Percentiles rank a stretch among this genome's conserved stretches.
Evolutionary conservation across 2,329 filamentous ascomycete species (phyloP).

Genomic region (Neofusicoccum kwambonambiense): DNA sequence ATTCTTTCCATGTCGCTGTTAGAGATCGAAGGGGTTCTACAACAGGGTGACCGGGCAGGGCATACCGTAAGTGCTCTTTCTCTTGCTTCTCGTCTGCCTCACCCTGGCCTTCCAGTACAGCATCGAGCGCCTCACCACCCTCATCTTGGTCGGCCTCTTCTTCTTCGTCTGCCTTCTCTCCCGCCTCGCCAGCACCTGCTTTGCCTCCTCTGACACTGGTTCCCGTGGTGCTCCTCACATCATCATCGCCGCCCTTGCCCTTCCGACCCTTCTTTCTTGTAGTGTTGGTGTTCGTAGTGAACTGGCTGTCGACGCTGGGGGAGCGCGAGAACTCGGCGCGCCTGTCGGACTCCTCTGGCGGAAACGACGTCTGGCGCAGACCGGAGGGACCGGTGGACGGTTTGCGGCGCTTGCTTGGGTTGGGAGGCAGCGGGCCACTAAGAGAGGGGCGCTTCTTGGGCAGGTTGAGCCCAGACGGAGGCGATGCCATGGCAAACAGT

Average conservation of each 20-base stretch:
- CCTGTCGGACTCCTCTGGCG: slow-evolving; percentile 56
- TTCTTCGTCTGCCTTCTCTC: slow-evolving; percentile 55
- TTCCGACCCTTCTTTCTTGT: slow-evolving; percentile 59
- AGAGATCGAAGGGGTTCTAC: background rate
- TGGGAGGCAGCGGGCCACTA: slow-evolving; percentile 45
- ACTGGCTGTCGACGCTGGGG: slow-evolving; percentile 58
- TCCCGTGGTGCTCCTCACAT: slow-evolving; percentile 34
- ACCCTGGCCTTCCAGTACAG: slow-evolving; percentile 54
- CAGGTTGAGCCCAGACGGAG: slow-evolving; percentile 54
- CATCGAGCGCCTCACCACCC: slow-evolving; percentile 45
- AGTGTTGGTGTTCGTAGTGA: slow-evolving; percentile 53
- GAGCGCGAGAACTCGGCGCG: slow-evolving; percentile 58
- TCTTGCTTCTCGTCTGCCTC: slow-evolving; percentile 64
- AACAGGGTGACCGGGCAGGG: background rate
- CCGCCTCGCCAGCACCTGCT: slow-evolving; percentile 27
- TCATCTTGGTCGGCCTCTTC: slow-evolving; percentile 60
- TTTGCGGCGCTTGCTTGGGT: slow-evolving; percentile 66
- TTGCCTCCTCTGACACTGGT: slow-evolving; percentile 34
- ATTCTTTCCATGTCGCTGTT: slow-evolving; percentile 38
- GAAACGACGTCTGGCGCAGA: slow-evolving; percentile 78
- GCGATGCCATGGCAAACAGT: slow-evolving; percentile 56
- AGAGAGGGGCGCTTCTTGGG: slow-evolving; percentile 64
- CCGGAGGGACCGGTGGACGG: slow-evolving; percentile 64
- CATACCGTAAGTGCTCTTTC: slow-evolving; percentile 59
- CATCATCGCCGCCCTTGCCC: slow-evolving; percentile 46